phyloP scores from a whole-genome alignment of 208 protist genomes.

The Kentomonas sorsogonicus region DNA sequence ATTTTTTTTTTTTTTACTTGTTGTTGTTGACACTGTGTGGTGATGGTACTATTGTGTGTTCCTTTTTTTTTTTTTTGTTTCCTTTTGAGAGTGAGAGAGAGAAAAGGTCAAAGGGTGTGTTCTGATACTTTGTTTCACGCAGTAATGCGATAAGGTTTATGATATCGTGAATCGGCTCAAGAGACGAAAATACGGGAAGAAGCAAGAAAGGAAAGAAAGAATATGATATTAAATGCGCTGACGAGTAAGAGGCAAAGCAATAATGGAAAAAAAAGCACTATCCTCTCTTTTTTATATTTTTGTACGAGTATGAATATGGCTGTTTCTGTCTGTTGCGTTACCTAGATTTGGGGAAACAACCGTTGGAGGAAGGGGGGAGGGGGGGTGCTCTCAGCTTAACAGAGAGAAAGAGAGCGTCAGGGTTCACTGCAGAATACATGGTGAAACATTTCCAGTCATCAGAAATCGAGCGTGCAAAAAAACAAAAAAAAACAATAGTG shows the following conservation, averaged over 20 bases:
- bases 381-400: too few species aligned
- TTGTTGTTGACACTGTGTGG: too few species aligned
- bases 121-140: too few species aligned
- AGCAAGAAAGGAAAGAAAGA: neutral
- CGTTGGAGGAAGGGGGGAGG: too few species aligned
- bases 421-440: neutral
- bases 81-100: too few species aligned
- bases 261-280: neutral
- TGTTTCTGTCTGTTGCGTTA: neutral
- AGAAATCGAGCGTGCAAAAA: neutral
- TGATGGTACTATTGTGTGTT: too few species aligned
- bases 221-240: neutral
- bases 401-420: neutral
- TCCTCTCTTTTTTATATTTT: conserved; percentile 1
- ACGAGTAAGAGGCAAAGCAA: neutral
- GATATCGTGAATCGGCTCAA: neutral
- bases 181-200: neutral
- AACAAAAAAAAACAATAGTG: neutral
- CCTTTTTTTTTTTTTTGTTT: too few species aligned
- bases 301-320: neutral
- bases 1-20: neutral
- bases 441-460: neutral
- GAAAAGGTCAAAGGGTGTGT: too few species aligned
- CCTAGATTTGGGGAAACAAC: too few species aligned
- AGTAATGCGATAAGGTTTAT: too few species aligned